These are phyloP conservation scores for Sherardia arvensis DNA, from an alignment of 257 asterid species.

Conservation along the genomic window DNA sequence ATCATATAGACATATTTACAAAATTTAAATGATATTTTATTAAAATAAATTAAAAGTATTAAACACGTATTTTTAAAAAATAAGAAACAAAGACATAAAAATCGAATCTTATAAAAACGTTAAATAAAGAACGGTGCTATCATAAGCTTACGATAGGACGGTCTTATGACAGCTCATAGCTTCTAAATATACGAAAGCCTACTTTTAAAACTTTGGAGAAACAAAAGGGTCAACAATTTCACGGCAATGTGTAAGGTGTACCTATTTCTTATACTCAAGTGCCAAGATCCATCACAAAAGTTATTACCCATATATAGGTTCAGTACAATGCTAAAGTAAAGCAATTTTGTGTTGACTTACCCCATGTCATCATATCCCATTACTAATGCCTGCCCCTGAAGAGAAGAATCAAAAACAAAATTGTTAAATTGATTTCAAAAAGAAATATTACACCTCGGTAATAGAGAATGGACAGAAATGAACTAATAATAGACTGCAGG, in stretches of 20 bases:
- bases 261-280: background rate
- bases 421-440: background rate
- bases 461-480: background rate
- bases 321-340: background rate
- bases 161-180: background rate
- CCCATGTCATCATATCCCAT: slow-evolving; percentile 99
- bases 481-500: background rate
- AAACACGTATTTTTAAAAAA: too few relatives aligned
- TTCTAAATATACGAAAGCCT: background rate
- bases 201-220: background rate
- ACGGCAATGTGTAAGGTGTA: background rate
- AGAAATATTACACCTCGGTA: background rate
- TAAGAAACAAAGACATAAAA: too few relatives aligned
- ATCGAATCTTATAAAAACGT: too few relatives aligned
- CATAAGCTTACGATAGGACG: too few relatives aligned
- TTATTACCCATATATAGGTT: background rate
- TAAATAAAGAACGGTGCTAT: too few relatives aligned
- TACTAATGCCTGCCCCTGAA: slow-evolving; percentile 97
- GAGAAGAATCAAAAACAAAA: slow-evolving; percentile 6
- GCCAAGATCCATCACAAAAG: background rate
- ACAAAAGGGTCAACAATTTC: background rate
- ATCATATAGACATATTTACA: too few relatives aligned
- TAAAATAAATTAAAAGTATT: too few relatives aligned
- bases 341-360: slow-evolving; percentile 38
- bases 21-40: too few relatives aligned